These are phyloP conservation scores for Leccinum incarnatum DNA, from an alignment of 768 basidiomycete species.

Conservation along the genomic window DNA sequence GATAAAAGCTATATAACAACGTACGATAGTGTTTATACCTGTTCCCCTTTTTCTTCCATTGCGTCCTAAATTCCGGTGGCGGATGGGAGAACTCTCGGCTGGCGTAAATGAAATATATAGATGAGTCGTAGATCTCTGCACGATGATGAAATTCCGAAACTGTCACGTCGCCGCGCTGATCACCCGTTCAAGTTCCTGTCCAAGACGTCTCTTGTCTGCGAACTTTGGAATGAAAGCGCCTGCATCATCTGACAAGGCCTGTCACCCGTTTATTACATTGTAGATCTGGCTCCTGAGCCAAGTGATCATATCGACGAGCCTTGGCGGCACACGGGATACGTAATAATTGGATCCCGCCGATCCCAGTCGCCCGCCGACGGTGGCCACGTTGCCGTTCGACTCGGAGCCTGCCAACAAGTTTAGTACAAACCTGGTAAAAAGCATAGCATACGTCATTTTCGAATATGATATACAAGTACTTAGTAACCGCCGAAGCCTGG, in stretches of 20 bases:
- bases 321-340: too few relatives aligned
- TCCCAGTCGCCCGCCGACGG: too few relatives aligned
- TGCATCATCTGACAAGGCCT: background rate
- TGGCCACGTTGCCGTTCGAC: too few relatives aligned
- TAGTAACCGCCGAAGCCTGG: too few relatives aligned
- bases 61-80: background rate
- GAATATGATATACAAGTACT: too few relatives aligned
- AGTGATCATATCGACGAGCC: too few relatives aligned
- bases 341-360: too few relatives aligned
- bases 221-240: background rate
- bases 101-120: constrained; percentile 5
- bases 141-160: background rate
- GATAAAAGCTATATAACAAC: constrained; percentile 17
- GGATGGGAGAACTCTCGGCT: background rate
- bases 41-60: background rate
- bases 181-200: background rate
- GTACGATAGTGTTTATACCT: constrained; percentile 34
- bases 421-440: too few relatives aligned
- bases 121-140: constrained; percentile 4
- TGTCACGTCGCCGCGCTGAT: background rate
- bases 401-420: too few relatives aligned
- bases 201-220: background rate
- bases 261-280: too few relatives aligned
- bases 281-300: background rate
- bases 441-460: background rate